phyloP scores from a whole-genome alignment of 345 rosid species.

The Populus davidiana region DNA sequence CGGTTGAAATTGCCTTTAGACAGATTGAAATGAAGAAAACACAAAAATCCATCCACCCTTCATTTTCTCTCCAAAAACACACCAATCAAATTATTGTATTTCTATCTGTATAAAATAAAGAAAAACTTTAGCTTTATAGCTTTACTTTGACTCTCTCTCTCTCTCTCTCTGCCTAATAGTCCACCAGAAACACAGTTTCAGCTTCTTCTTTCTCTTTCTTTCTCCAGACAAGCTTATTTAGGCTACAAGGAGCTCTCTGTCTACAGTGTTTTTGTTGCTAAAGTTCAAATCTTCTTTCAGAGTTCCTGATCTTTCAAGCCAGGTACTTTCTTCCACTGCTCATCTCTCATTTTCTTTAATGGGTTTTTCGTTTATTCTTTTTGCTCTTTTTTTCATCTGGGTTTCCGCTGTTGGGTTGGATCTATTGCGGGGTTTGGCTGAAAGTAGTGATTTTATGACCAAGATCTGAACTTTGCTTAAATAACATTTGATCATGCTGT shows the following conservation, averaged over 20 bases:
- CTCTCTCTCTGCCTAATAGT: conserved; percentile 22
- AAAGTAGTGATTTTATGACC: conserved; percentile 19
- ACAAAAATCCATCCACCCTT: neutral
- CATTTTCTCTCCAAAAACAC: neutral
- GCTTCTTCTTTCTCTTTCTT: conserved; percentile 7
- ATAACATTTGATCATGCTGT: conserved; percentile 14
- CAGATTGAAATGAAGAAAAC: neutral
- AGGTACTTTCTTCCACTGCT: conserved; percentile 26
- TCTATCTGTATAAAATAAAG: neutral
- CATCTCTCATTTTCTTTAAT: neutral
- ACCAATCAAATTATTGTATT: conserved; percentile 14
- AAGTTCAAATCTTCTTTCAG: neutral
- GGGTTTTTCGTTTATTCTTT: neutral
- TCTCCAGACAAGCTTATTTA: conserved; percentile 3
- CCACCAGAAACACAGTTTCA: conserved; percentile 16
- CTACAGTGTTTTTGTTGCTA: conserved; percentile 16
- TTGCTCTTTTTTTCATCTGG: conserved; percentile 31
- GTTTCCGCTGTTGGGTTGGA: conserved; percentile 32
- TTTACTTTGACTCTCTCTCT: conserved; percentile 38
- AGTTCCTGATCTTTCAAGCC: conserved; percentile 28
- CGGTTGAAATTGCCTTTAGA: no score
- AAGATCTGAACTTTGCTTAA: conserved; percentile 43
- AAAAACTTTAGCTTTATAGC: conserved; percentile 16
- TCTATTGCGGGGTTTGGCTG: conserved; percentile 33
- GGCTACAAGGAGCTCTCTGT: conserved; percentile 13